These are phyloP conservation scores for Ceratocystis variospora DNA, from an alignment of 2,329 filamentous ascomycete species.

Conservation along the genomic window DNA sequence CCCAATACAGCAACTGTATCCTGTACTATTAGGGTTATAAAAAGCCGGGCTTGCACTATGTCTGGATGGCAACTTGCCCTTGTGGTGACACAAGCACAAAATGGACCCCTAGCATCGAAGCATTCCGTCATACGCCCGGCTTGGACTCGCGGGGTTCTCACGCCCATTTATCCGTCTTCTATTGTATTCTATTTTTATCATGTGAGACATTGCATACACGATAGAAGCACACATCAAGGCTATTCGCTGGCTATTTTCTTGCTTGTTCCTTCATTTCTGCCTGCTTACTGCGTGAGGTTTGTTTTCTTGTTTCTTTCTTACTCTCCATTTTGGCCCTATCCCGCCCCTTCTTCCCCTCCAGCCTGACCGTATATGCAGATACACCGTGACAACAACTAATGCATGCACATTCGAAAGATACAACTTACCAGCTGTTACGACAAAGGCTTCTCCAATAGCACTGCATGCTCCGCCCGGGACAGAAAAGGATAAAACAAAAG, in stretches of 20 bases:
- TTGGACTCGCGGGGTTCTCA: too few relatives aligned
- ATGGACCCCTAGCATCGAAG: too few relatives aligned
- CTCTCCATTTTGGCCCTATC: neutral
- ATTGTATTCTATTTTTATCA: neutral
- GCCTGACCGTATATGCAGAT: neutral
- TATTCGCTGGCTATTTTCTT: neutral
- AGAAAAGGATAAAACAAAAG: too few relatives aligned
- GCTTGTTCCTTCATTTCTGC: neutral
- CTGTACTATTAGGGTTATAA: neutral
- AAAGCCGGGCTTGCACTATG: neutral
- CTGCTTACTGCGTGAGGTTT: too few relatives aligned
- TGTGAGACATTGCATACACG: neutral
- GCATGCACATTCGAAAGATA: neutral
- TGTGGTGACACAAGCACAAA: too few relatives aligned
- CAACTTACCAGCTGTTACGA: too few relatives aligned
- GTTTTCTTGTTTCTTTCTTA: neutral
- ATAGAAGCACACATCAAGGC: neutral
- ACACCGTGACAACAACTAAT: neutral
- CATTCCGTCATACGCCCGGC: too few relatives aligned
- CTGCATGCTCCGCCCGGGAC: too few relatives aligned
- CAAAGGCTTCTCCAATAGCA: too few relatives aligned
- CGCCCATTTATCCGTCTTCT: neutral
- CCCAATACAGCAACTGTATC: too few relatives aligned
- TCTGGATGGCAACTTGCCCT: neutral
- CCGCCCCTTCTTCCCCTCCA: neutral